Percentiles rank a stretch among this genome's conserved stretches.
phyloP scores from a whole-genome alignment of 228 moss, liverwort and hornwort species.

The Sphagnum fallax region DNA sequence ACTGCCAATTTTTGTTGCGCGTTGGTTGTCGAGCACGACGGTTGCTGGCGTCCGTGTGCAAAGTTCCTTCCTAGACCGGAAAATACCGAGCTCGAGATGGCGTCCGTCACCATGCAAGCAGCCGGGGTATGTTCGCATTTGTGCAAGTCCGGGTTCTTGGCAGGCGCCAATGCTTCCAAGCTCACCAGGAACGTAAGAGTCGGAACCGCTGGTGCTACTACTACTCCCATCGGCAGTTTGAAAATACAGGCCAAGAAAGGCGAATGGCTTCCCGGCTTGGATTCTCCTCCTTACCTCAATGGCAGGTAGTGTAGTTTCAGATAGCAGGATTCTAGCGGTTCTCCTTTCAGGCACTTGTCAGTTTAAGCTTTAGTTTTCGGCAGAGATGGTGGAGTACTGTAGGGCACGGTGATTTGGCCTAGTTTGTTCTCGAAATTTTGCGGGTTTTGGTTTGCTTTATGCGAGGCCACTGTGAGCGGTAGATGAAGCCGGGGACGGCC shows the following conservation, averaged over 20 bases:
- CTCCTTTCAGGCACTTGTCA: background rate
- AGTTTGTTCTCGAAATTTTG: background rate
- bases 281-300: conserved; percentile 29
- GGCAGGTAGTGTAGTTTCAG: conserved; percentile 18
- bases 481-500: background rate
- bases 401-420: background rate
- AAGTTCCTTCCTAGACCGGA: too few species aligned
- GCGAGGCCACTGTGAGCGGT: background rate
- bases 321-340: background rate
- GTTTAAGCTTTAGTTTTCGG: too few species aligned
- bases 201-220: conserved; percentile 15
- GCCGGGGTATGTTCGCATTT: conserved; percentile 16
- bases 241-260: conserved; percentile 48
- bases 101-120: conserved; percentile 33
- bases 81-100: background rate
- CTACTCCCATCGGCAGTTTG: conserved; percentile 8
- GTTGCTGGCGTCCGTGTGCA: too few species aligned
- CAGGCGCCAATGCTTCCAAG: conserved; percentile 27
- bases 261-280: conserved; percentile 38
- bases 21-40: too few species aligned
- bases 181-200: conserved; percentile 36
- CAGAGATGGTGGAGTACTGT: background rate
- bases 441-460: background rate
- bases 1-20: too few species aligned
- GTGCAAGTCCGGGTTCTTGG: conserved; percentile 31